Evolutionary conservation across 2,329 filamentous ascomycete genomes (phyloP), one percentile per base, ranked within the genome.

Genomic region (Trichoderma koningii): DNA sequence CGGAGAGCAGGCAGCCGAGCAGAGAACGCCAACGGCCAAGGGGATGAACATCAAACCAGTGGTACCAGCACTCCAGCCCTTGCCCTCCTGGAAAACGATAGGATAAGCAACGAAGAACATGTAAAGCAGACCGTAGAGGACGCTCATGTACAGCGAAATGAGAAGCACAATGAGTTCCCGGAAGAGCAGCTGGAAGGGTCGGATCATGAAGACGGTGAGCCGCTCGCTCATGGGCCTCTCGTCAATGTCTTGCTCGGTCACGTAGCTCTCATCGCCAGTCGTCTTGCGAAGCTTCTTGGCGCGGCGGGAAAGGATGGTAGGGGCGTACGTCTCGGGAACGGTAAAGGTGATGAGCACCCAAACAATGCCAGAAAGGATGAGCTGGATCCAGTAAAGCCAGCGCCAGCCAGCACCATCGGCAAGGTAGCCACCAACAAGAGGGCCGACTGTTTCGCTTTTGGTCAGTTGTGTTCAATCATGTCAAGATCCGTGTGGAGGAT

Each of bases 11-110:
- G 78, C 72, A 17, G 91, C 89, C 1, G 89, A 90, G 48, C 78
- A 66, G 1, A 94, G 19, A 17, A 95, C 91, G 57, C 92, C 92
- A 19, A 95, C 78, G 7, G 91, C 91, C 52, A 95, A 76, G 1
- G 91, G 91, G 68, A 95, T 93, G 76, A 96, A 96, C 89, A 95
- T 94, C 9, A 96, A 82, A 53, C 92, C 92, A 0, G 91, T 93
- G 30, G 81, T 88, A 42, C 89, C 85, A 30, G 91, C 83, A 3
- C 83, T 86, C 77, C 89, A 96, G 2, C 90, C 90, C 77, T 96
- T 96, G 66, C 90, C 89, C 76, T 87, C 81, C 69, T 92, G 85
- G 79, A 90, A 97, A 65, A 97, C 81, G 70, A 88, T 85, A 38
- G 86, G 85, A 72, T 79, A 90, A 66, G 88, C 88, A 66, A 90